Evolutionary conservation across 2,329 filamentous ascomycete species (phyloP), one percentile per base, ranked within the genome.

Genomic region (Domatiomyces globalis): DNA sequence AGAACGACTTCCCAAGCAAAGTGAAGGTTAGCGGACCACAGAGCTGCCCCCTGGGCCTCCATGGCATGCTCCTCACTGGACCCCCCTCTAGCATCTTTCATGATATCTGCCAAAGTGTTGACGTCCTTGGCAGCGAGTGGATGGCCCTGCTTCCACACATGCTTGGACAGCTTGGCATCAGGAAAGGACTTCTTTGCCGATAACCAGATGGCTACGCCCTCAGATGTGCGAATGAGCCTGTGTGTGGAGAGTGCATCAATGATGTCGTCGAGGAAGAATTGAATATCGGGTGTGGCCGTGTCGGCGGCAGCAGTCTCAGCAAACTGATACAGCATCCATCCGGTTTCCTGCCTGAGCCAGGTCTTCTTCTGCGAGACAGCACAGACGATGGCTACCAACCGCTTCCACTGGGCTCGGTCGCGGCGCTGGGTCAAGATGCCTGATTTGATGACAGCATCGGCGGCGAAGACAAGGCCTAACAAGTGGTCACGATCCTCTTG

Each of bases 121-220:
- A 86, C 73, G 49, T 88, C 83, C 57, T 83, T 81, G 3, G 75
- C 71, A 15, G 80, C 77, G 46, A 95, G 67, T 1, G 88, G 89
- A 61, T 92, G 81, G 48, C 79, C 76, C 52, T 76, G 72, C 51
- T 77, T 73, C 88, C 89, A 95, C 1, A 86, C 75, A 57, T 84
- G 81, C 22, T 76, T 72, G 0, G 84, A 83, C 43, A 85, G 71
- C 48, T 79, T 77, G 50, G 84, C 72, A 6, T 76, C 70, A 0
- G 83, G 78, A 60, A 85, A 87, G 18, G 71, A 71, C 49, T 77
- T 76, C 55, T 78, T 75, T 1, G 84, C 77, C 4, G 79, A 77
- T 29, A 96, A 73, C 88, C 89, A 96, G 51, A 95, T 79, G 0
- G 87, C 87, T 19, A 95, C 80, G 5, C 89, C 90, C 65, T 96